Conservation (phyloP, 1,284 basidiomycete genomes). For the Amanita bisporigera region DNA sequence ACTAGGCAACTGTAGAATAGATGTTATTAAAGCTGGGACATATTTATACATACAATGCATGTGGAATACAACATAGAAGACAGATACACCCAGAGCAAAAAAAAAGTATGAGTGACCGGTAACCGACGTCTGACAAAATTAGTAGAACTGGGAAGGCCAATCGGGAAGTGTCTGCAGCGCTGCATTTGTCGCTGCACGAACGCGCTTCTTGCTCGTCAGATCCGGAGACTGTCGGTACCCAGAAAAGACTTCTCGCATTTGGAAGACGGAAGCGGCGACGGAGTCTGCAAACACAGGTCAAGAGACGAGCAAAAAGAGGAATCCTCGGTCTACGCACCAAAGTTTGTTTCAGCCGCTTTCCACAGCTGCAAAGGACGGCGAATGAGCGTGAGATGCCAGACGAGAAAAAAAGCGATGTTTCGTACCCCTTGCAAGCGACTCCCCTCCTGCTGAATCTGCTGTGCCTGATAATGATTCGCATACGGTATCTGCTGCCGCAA, state of each 20-base stretch:
- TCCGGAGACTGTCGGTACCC: slow-evolving; percentile 66
- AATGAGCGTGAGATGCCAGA: slow-evolving; percentile 8
- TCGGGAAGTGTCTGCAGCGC: slow-evolving; percentile 60
- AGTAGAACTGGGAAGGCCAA: slow-evolving; percentile 52
- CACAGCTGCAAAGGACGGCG: slow-evolving; percentile 46
- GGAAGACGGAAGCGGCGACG: slow-evolving; percentile 59
- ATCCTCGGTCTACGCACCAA: slow-evolving; percentile 42
- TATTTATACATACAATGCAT: slow-evolving; percentile 9
- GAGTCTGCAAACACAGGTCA: slow-evolving; percentile 48
- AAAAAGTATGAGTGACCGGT: too few species aligned
- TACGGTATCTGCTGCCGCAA: slow-evolving; percentile 51
- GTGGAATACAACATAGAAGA: too few species aligned
- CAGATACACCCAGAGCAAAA: too few species aligned
- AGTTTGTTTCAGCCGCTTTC: slow-evolving; percentile 57
- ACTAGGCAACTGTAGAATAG: background rate
- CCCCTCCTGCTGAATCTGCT: slow-evolving; percentile 53
- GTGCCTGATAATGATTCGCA: slow-evolving; percentile 47
- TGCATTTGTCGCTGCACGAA: slow-evolving; percentile 65
- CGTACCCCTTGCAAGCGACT: slow-evolving; percentile 55
- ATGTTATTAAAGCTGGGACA: background rate
- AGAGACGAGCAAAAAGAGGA: background rate
- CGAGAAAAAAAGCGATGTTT: slow-evolving; percentile 11
- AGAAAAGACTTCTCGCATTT: slow-evolving; percentile 62
- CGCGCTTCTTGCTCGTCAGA: slow-evolving; percentile 58
- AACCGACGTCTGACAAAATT: background rate